A percentile compares a stretch with the other conserved stretches of the same genome.
These are phyloP conservation scores for Starmerella bacillaris DNA, from an alignment of 805 yeast species.

Conservation along the genomic window DNA sequence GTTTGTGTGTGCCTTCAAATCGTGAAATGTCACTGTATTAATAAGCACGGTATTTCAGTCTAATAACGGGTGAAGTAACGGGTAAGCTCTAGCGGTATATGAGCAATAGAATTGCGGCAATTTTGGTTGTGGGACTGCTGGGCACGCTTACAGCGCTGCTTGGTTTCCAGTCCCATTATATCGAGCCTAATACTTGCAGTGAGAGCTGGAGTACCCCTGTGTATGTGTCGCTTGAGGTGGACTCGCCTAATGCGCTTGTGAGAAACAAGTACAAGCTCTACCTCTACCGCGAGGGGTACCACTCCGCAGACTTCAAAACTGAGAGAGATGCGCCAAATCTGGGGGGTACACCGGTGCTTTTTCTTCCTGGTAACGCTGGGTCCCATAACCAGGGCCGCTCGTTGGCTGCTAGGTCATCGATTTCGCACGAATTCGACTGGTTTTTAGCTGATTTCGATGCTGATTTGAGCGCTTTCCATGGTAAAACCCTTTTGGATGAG, in stretches of 20 bases:
- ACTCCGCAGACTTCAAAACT: constrained; percentile 7
- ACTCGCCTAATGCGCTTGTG: constrained; percentile 7
- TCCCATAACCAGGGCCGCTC: constrained; percentile 78
- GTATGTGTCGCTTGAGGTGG: constrained; percentile 10
- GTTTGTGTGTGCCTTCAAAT: too few species aligned
- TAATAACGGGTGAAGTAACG: too few species aligned
- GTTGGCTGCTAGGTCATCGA: constrained; percentile 68
- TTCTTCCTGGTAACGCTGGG: constrained; percentile 97
- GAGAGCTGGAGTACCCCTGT: constrained; percentile 14
- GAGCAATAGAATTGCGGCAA: too few species aligned
- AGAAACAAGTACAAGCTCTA: constrained; percentile 43
- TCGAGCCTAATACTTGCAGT: constrained; percentile 13
- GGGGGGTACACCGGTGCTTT: constrained; percentile 69
- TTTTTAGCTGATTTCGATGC: constrained; percentile 89
- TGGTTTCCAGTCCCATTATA: constrained; percentile 3
- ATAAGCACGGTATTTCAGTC: too few species aligned
- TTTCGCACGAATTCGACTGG: constrained; percentile 47
- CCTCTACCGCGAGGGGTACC: constrained; percentile 67
- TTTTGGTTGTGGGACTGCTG: not conserved
- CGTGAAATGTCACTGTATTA: too few species aligned
- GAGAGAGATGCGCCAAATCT: constrained; percentile 27
- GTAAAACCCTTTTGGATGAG: constrained; percentile 80
- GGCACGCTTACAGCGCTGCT: not conserved
- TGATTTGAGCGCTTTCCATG: constrained; percentile 91
- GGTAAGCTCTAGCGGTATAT: too few species aligned